Evolutionary conservation across 75 land plant genomes (phyloP), one percentile per base, ranked within the genome.

Genomic region (Selaginella moellendorffii): DNA sequence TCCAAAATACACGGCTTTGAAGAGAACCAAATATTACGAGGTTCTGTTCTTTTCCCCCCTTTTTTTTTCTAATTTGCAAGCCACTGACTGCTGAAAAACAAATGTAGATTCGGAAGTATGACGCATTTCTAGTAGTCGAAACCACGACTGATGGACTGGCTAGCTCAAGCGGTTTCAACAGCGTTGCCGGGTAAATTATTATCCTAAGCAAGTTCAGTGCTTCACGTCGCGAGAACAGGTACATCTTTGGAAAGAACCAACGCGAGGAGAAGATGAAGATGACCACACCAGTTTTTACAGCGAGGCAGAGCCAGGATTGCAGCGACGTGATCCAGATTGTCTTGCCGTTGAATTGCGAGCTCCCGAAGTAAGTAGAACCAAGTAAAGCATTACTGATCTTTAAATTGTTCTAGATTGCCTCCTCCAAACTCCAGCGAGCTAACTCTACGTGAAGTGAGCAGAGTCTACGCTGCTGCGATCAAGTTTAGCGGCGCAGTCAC

Each of bases 261-360:
- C 63, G 72, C 51, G 68, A 42, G 19, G 87, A 88, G 69, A 85
- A 84, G 67, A 83, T 93, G 29, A 76, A 84, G n/a, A 89, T 93
- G 98, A 93, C 98, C 0, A 89, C 98, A 1, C 98, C 98, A 31
- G 98, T 93, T 14, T 82, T 85, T 54, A 93, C 88, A 25, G 76
- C 83, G 65, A 76, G 76, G n/a, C 21, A 21, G 61, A 80, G 71
- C 66, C 26, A 71, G 28, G 66, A 27, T 24, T 67, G 77, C 26
- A 69, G 69, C 62, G 83, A 81, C 1, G 76, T 80, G 31, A 82
- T 93, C 54, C 98, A 93, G 60, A 72, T 93, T 31, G 96, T 88
- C 64, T 80, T 93, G 31, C 98, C 98, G 19, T 25, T 27, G n/a
- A 72, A 82, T 22, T 81, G 76, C 68, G 70, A 80, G 26, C 36